These are phyloP conservation scores for Chloropicon primus DNA, from an alignment of 139 green algal species.

Conservation along the genomic window DNA sequence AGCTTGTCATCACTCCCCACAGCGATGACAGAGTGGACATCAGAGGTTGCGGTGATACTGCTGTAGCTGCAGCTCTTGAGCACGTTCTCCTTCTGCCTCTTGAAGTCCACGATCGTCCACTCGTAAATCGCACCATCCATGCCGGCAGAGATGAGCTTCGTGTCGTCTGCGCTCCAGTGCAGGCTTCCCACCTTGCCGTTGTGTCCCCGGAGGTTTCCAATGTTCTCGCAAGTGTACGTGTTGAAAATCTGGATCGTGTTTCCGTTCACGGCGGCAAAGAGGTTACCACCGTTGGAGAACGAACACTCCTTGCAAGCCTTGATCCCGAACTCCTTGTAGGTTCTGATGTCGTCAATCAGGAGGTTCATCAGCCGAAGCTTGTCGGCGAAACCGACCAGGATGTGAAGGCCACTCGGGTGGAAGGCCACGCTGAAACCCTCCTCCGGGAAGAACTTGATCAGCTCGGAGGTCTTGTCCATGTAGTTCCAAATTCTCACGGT, in stretches of 20 bases:
- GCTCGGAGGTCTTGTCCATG: constrained; percentile 36
- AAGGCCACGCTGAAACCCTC: constrained; percentile 66
- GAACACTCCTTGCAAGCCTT: constrained; percentile 53
- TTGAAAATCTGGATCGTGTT: constrained; percentile 72
- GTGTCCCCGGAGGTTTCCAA: constrained; percentile 69
- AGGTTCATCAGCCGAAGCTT: constrained; percentile 80
- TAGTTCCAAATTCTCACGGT: constrained; percentile 79
- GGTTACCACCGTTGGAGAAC: constrained; percentile 73
- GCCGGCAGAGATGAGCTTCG: constrained; percentile 52
- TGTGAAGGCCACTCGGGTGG: constrained; percentile 58
- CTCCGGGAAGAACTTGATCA: constrained; percentile 42
- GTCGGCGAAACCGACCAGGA: constrained; percentile 72
- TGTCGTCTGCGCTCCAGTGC: constrained; percentile 54
- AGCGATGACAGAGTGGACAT: constrained; percentile 49
- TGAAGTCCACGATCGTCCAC: constrained; percentile 63
- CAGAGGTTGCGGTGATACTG: constrained; percentile 35
- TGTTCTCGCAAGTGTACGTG: constrained; percentile 72
- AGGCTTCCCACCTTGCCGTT: constrained; percentile 64
- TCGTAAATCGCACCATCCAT: constrained; percentile 80
- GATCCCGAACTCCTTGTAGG: constrained; percentile 52
- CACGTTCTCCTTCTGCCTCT: constrained; percentile 45
- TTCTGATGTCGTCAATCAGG: constrained; percentile 47
- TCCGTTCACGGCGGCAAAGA: constrained; percentile 75
- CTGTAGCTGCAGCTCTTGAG: constrained; percentile 64
- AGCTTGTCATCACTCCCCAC: constrained; percentile 59